A percentile compares a stretch with the other conserved stretches of the same genome.
These are phyloP conservation scores for Phytophthora litchii DNA, from an alignment of 352 stramenopile species.

Conservation along the genomic window DNA sequence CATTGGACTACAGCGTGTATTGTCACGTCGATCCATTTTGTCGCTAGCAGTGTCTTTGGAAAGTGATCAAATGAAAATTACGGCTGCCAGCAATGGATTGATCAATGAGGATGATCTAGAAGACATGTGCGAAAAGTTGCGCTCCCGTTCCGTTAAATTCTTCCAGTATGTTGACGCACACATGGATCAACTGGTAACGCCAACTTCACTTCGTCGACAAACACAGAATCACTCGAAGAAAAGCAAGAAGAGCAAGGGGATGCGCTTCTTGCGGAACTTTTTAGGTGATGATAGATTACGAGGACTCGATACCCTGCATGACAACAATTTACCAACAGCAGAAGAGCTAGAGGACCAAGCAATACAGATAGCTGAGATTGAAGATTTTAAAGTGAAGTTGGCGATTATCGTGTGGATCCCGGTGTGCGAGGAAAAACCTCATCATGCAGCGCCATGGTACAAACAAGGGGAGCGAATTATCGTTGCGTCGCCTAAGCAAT, in stretches of 20 bases:
- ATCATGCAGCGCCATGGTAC: constrained; percentile 48
- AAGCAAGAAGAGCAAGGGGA: constrained; percentile 55
- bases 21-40: constrained; percentile 68
- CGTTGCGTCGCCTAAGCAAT: constrained; percentile 50
- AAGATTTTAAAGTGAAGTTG: constrained; percentile 68
- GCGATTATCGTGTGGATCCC: constrained; percentile 65
- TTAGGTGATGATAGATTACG: constrained; percentile 42
- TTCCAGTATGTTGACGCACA: constrained; percentile 74
- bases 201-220: constrained; percentile 24
- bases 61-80: constrained; percentile 51
- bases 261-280: constrained; percentile 62
- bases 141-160: constrained; percentile 49
- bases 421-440: constrained; percentile 44
- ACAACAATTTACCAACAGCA: constrained; percentile 4
- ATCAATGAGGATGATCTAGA: constrained; percentile 18
- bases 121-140: constrained; percentile 35
- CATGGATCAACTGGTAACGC: constrained; percentile 55
- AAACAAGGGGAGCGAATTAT: constrained; percentile 40
- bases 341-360: constrained; percentile 43
- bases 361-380: constrained; percentile 53
- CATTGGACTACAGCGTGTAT: constrained; percentile 66
- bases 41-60: constrained; percentile 66
- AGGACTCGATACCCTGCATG: constrained; percentile 3
- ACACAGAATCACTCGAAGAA: constrained; percentile 35
- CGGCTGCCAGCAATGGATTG: constrained; percentile 5